phyloP scores from a whole-genome alignment of 306 rosid genomes.

The Arachis hypogaea region DNA sequence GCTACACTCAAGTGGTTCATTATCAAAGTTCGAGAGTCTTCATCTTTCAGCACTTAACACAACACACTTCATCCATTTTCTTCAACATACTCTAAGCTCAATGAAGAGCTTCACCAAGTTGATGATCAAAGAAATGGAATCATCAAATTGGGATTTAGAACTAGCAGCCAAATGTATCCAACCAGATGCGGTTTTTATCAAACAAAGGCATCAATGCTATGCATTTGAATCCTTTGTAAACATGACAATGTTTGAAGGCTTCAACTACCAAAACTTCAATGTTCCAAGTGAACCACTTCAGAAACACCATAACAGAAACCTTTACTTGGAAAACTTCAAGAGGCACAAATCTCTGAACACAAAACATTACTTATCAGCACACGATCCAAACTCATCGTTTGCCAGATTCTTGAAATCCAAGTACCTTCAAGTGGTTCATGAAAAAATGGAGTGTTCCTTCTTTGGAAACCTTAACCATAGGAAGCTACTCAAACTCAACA shows the following conservation, averaged over 20 bases:
- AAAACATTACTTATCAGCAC: constrained; percentile 43
- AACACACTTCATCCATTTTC: constrained; percentile 64
- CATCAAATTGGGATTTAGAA: constrained; percentile 86
- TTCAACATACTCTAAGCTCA: constrained; percentile 55
- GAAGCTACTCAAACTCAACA: constrained; percentile 49
- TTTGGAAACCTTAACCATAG: constrained; percentile 87
- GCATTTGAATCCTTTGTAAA: constrained; percentile 67
- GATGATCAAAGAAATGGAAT: constrained; percentile 78
- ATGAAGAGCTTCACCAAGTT: constrained; percentile 60
- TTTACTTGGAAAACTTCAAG: constrained; percentile 68
- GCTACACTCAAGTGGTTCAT: constrained; percentile 66
- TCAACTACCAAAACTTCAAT: constrained; percentile 55
- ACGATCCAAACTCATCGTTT: constrained; percentile 61
- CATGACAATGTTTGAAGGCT: constrained; percentile 67
- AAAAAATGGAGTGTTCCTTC: constrained; percentile 93
- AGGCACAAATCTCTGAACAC: constrained; percentile 55
- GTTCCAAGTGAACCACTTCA: constrained; percentile 40
- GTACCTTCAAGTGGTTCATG: constrained; percentile 74
- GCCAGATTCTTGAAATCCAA: constrained; percentile 63
- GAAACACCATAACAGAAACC: constrained; percentile 8
- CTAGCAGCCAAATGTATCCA: constrained; percentile 64
- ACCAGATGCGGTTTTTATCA: constrained; percentile 47
- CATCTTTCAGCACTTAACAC: constrained; percentile 45
- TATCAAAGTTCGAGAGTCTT: constrained; percentile 61
- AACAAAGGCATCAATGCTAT: constrained; percentile 51